phyloP scores from a whole-genome alignment of 805 yeast genomes.

The Yarrowia osloensis region DNA sequence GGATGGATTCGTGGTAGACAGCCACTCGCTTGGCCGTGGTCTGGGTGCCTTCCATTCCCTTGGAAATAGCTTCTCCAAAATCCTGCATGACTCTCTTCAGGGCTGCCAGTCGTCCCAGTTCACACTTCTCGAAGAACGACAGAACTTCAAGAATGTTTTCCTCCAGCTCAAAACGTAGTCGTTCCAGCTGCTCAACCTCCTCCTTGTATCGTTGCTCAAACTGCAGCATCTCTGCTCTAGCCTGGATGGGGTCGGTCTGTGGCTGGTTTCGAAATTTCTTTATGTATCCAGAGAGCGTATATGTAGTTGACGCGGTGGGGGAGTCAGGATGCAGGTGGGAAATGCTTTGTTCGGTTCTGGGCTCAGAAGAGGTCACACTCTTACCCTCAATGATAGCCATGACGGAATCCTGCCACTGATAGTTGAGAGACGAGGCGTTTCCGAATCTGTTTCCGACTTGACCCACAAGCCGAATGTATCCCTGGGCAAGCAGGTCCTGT shows the following conservation, averaged over 20 bases:
- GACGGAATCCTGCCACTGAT: conserved; percentile 67
- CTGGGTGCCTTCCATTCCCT: conserved; percentile 39
- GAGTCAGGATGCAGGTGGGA: background rate
- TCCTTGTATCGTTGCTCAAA: conserved; percentile 57
- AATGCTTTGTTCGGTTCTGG: background rate
- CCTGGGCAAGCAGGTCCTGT: conserved; percentile 64
- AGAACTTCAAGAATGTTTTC: conserved; percentile 65
- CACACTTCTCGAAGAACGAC: conserved; percentile 72
- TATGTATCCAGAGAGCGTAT: conserved; percentile 7
- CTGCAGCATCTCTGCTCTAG: conserved; percentile 31
- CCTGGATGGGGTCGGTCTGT: conserved; percentile 3
- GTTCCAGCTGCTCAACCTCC: conserved; percentile 60
- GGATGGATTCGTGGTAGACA: conserved; percentile 51
- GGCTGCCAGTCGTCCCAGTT: conserved; percentile 66
- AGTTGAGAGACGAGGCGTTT: conserved; percentile 66
- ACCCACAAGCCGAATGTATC: conserved; percentile 64
- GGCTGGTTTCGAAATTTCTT: conserved; percentile 20
- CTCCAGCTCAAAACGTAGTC: conserved; percentile 66
- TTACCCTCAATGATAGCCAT: conserved; percentile 8
- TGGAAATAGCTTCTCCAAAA: conserved; percentile 57
- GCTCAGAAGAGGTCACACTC: background rate
- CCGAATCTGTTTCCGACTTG: conserved; percentile 57
- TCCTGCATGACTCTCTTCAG: conserved; percentile 64
- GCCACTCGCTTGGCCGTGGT: conserved; percentile 30
- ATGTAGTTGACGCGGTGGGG: background rate